Conservation (phyloP, 352 stramenopile genomes). For the Globisporangium viniferum region DNA sequence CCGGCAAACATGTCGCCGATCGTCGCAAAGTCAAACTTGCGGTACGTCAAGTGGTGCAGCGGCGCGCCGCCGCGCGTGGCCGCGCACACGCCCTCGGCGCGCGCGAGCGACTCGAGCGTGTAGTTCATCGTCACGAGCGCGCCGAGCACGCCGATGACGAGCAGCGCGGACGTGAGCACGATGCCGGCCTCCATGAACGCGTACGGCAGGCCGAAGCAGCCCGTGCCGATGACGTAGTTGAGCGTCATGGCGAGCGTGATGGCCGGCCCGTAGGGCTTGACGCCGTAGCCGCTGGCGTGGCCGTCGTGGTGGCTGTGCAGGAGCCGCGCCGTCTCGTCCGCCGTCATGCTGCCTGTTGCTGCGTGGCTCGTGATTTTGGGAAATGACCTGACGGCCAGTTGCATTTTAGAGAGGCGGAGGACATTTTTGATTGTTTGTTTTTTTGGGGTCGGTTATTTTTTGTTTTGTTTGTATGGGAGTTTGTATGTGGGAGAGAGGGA, state of each 20-base stretch:
- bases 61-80: constrained; percentile 44
- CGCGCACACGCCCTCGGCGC: constrained; percentile 71
- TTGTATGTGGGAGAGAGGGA: constrained; percentile 8
- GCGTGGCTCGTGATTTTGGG: not conserved
- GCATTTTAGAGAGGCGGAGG: not conserved
- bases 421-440: not conserved
- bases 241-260: constrained; percentile 81
- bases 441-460: not conserved
- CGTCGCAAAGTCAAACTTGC: constrained; percentile 84
- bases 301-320: constrained; percentile 21
- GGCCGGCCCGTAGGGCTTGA: constrained; percentile 66
- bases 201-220: constrained; percentile 80
- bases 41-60: constrained; percentile 73
- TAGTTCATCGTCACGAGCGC: constrained; percentile 87
- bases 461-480: constrained; percentile 3
- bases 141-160: constrained; percentile 58
- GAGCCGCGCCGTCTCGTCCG: constrained; percentile 26
- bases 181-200: constrained; percentile 76
- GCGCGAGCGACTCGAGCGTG: constrained; percentile 77
- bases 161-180: constrained; percentile 51
- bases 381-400: not conserved
- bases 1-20: constrained; percentile 84
- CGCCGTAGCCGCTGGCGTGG: constrained; percentile 20
- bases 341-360: constrained; percentile 8
- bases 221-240: constrained; percentile 87